Evolutionary conservation across 208 protist species (phyloP).

Genomic region (Tritrichomonas musculus): DNA sequence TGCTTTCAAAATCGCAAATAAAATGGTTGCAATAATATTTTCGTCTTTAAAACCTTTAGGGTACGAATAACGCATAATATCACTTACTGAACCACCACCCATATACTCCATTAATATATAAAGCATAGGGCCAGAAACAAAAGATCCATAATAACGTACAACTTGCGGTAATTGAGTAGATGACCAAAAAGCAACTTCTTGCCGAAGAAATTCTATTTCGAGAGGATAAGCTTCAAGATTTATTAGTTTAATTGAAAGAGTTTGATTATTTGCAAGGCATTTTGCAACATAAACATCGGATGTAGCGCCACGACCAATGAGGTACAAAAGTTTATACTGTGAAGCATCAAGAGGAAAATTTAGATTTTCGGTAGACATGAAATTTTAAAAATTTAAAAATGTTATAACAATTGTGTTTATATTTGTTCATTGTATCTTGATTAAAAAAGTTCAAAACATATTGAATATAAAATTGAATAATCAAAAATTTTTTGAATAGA

Average conservation of each 20-base stretch:
- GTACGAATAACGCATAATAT: conserved; percentile 16
- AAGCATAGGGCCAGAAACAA: not conserved
- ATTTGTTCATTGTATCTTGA: too few relatives aligned
- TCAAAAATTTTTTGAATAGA: too few relatives aligned
- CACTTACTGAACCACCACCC: not conserved
- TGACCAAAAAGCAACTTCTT: conserved; percentile 31
- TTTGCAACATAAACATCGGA: not conserved
- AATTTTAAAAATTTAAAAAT: too few relatives aligned
- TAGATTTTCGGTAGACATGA: too few relatives aligned
- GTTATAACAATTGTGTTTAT: too few relatives aligned
- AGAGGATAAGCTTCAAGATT: conserved; percentile 2
- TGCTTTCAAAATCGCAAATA: conserved; percentile 39
- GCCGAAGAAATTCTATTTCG: not conserved
- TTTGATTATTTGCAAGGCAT: not conserved
- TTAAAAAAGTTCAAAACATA: too few relatives aligned
- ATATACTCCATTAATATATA: conserved; percentile 29
- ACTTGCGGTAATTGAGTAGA: not conserved
- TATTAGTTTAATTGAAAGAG: not conserved
- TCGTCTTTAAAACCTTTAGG: conserved; percentile 8
- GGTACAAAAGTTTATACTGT: not conserved
- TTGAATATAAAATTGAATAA: too few relatives aligned
- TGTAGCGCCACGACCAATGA: not conserved
- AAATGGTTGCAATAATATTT: conserved; percentile 44
- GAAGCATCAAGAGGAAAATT: not conserved
- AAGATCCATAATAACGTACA: conserved; percentile 24